Base-by-base conservation (phyloP, 495 filamentous ascomycete species). In the Daldinia childiae region DNA sequence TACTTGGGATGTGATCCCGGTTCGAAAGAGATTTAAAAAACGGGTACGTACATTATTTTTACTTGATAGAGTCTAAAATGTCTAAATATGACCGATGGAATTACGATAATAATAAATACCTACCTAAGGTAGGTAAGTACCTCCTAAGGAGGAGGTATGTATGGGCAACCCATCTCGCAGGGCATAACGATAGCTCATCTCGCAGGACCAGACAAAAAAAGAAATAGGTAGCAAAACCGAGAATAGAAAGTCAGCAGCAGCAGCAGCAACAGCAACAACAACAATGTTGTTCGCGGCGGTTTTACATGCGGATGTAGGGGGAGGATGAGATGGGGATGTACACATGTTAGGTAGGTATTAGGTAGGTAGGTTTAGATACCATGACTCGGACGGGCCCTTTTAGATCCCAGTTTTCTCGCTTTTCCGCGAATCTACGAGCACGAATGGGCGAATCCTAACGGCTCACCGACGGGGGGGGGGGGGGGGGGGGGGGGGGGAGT, bases 401-500 rank as follows among this genome's bases (percentile, higher is more conserved):
- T 14, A 36, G 43, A 48, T 64, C 67, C 61, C 55, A 55, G 61
- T 69, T 64, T 68, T 66, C 57, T 60, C 38, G n/a, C 32, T 39
- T 38, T 39, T 45, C 38, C 57, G 38, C 24, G 38, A 60, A 43
- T 38, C 29, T 57, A 36, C 34, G 34, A 8, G 21, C 27, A 30
- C 62, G 54, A 51, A 56, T 39, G 45, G 24, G 19, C 48, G 19
- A 57, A 57, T 63, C 55, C 61, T 24, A 69, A 59, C 45, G 30
- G 54, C 60, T 69, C 67, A 69, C 67, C 67, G 67, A 69, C 61
- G 39, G 52, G 24, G 58, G 26, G 45, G 38, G 38, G 58, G 50
- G 45, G 38, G 39, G 52, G 24, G 58, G 26, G 45, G 38, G 38
- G 58, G 50, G 45, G 38, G 38, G 50, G 34, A 27, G 38, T 30